Conservation (phyloP, 306 rosid species). For the Cucurbita pepo region DNA sequence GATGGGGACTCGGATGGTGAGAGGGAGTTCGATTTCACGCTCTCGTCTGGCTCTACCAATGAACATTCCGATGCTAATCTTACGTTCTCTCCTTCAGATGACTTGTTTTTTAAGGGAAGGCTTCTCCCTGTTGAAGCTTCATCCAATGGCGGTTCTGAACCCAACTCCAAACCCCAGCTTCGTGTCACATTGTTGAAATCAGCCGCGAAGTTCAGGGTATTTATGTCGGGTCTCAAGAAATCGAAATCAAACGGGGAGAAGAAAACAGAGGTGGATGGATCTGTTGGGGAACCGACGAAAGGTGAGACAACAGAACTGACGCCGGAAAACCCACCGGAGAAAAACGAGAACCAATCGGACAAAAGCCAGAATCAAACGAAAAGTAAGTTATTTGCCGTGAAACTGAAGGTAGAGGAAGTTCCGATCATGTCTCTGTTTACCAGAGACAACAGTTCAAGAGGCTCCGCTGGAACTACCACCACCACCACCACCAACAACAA, state of each 20-base stretch:
- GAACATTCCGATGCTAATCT: constrained; percentile 51
- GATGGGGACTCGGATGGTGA: constrained; percentile 13
- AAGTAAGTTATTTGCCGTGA: constrained; percentile 50
- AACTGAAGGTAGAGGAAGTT: constrained; percentile 73
- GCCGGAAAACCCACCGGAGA: background rate
- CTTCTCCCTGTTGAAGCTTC: constrained; percentile 51
- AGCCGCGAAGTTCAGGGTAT: constrained; percentile 71
- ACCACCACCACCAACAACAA: background rate
- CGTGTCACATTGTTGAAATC: constrained; percentile 59
- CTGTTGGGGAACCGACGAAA: constrained; percentile 7
- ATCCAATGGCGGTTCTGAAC: constrained; percentile 27
- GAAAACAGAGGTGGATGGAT: constrained; percentile 19
- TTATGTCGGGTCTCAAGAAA: constrained; percentile 63
- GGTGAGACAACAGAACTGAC: constrained; percentile 1
- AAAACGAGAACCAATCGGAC: background rate
- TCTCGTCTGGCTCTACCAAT: constrained; percentile 50
- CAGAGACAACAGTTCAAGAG: constrained; percentile 58
- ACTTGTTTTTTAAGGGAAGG: constrained; percentile 60
- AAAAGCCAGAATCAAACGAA: constrained; percentile 5
- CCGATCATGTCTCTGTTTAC: constrained; percentile 72
- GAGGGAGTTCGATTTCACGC: constrained; percentile 60
- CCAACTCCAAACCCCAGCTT: constrained; percentile 46
- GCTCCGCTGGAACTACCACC: background rate
- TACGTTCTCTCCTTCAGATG: constrained; percentile 63
- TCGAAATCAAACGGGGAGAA: constrained; percentile 24